Percentiles rank a stretch among this genome's conserved stretches.
These are phyloP conservation scores for Gymnopilus dilepis DNA, from an alignment of 768 basidiomycete genomes.

Conservation along the genomic window DNA sequence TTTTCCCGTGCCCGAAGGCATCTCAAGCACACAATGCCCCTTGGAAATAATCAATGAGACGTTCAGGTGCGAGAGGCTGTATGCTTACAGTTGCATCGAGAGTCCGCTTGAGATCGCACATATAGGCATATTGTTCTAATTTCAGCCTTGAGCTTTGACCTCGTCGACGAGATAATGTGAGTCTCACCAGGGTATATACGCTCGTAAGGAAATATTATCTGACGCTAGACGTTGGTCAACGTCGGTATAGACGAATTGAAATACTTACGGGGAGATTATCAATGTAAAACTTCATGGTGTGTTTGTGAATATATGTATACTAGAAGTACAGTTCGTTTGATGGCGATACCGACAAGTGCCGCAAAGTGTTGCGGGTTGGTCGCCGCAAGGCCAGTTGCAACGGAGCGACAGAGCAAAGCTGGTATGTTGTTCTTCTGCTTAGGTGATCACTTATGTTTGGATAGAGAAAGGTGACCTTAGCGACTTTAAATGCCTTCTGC, in stretches of 20 bases:
- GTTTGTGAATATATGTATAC: too few species aligned
- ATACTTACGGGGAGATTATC: conserved; percentile 75
- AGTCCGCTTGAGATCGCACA: conserved; percentile 97
- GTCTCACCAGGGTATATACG: conserved; percentile 90
- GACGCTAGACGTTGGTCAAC: conserved; percentile 13
- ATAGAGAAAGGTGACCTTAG: too few species aligned
- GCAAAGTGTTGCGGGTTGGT: too few species aligned
- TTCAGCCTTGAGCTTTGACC: too few species aligned
- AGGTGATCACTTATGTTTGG: too few species aligned
- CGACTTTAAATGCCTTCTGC: too few species aligned
- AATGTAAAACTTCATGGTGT: conserved; percentile 88
- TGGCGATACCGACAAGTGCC: too few species aligned
- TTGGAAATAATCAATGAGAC: conserved; percentile 35
- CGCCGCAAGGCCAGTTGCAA: too few species aligned
- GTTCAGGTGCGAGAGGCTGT: background rate
- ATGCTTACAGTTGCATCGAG: conserved; percentile 84
- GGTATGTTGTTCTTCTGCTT: too few species aligned
- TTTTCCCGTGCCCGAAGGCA: conserved; percentile 99
- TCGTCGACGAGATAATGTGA: conserved; percentile 20
- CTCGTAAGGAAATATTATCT: conserved; percentile 94
- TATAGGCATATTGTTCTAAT: conserved; percentile 99
- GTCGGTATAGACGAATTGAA: conserved; percentile 3
- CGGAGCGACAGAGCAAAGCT: too few species aligned
- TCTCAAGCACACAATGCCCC: conserved; percentile 99
- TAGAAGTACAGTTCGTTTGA: too few species aligned